A percentile compares a stretch with the other conserved stretches of the same genome.
These are phyloP conservation scores for Linum usitatissimum DNA, from an alignment of 345 rosid species.

Conservation along the genomic window DNA sequence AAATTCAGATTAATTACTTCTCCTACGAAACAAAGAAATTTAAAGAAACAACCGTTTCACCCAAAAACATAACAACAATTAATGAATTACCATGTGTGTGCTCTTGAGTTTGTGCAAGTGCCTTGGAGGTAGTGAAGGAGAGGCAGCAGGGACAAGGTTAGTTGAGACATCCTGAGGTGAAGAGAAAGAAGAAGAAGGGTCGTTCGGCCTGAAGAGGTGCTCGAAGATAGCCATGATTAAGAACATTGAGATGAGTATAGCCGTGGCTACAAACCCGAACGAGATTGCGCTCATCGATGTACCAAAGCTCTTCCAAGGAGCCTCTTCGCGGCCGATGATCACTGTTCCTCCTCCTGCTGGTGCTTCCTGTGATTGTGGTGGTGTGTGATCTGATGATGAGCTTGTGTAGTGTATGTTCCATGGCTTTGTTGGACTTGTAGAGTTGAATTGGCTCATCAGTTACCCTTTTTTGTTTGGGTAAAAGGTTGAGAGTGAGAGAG, in stretches of 20 bases:
- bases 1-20: background rate
- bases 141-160: constrained; percentile 8
- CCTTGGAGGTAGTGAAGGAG: constrained; percentile 9
- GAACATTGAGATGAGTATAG: constrained; percentile 80
- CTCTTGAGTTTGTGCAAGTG: constrained; percentile 28
- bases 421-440: constrained; percentile 34
- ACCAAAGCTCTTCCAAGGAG: constrained; percentile 56
- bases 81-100: constrained; percentile 39
- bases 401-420: constrained; percentile 48
- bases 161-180: constrained; percentile 24
- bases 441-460: constrained; percentile 39
- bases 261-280: constrained; percentile 91
- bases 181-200: constrained; percentile 32
- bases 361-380: constrained; percentile 23
- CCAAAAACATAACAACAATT: too few relatives aligned
- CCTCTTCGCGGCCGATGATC: constrained; percentile 17
- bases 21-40: background rate
- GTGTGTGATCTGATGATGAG: constrained; percentile 24
- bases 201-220: constrained; percentile 60
- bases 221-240: constrained; percentile 92
- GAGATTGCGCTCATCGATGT: constrained; percentile 74
- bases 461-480: too few relatives aligned
- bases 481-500: too few relatives aligned
- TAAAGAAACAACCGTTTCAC: too few relatives aligned
- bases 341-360: background rate